phyloP scores from a whole-genome alignment of 345 rosid species.

The Eucalyptus erythrocorys region DNA sequence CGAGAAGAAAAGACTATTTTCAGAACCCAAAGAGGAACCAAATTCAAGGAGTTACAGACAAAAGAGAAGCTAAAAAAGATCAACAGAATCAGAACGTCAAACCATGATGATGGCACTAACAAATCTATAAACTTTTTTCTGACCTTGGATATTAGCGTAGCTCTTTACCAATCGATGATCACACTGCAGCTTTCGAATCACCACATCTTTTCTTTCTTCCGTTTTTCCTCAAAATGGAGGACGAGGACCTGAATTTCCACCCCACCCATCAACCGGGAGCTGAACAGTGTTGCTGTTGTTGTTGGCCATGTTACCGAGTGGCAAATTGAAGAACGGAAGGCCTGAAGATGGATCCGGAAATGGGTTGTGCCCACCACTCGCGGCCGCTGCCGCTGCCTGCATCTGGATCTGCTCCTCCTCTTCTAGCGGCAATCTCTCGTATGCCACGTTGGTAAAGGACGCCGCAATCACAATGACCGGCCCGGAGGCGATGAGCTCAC shows the following conservation, averaged over 20 bases:
- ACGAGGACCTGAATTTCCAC: conserved; percentile 32
- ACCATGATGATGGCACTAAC: background rate
- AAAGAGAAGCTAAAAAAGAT: background rate
- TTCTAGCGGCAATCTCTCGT: conserved; percentile 47
- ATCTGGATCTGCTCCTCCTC: conserved; percentile 72
- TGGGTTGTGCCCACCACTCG: conserved; percentile 12
- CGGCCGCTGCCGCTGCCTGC: conserved; percentile 28
- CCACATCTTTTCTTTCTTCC: background rate
- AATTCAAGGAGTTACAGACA: background rate
- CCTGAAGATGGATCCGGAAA: conserved; percentile 52
- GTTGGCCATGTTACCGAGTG: conserved; percentile 47
- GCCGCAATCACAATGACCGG: conserved; percentile 91
- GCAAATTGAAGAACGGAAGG: conserved; percentile 84
- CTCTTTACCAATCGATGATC: background rate
- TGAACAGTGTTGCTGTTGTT: background rate
- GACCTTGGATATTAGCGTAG: background rate
- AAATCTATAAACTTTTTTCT: background rate
- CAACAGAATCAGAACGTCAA: background rate
- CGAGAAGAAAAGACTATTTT: background rate
- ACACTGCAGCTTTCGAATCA: background rate
- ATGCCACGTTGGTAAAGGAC: conserved; percentile 88
- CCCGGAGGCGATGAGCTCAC: conserved; percentile 84
- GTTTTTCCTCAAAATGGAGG: conserved; percentile 17
- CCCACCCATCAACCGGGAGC: conserved; percentile 74
- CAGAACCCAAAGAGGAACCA: background rate